Evolutionary conservation across 495 filamentous ascomycete species (phyloP).

Genomic region (Evernia prunastri): DNA sequence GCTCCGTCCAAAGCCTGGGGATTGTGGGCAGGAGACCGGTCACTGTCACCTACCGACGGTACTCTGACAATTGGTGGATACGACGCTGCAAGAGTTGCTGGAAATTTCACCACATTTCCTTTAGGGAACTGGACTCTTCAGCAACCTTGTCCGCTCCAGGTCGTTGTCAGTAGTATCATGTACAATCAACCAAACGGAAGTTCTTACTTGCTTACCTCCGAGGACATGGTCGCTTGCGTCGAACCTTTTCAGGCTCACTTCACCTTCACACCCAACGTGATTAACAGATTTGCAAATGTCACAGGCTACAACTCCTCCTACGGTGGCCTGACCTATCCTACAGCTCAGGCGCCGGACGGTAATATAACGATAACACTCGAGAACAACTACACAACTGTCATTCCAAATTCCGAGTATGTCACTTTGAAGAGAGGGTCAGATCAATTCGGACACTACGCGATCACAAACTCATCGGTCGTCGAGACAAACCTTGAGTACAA

Average conservation of each 20-base stretch:
- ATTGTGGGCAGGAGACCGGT: slow-evolving; percentile 6
- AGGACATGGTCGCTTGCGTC: slow-evolving; percentile 10
- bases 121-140: slow-evolving; percentile 1
- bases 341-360: not conserved
- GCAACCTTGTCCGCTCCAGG: not conserved
- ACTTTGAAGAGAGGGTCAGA: slow-evolving; percentile 3
- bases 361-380: slow-evolving; percentile 3
- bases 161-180: not conserved
- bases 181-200: not conserved
- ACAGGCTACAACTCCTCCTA: slow-evolving; percentile 1
- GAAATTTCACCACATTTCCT: slow-evolving; percentile 5
- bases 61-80: slow-evolving; percentile 6
- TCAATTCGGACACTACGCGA: not conserved
- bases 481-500: slow-evolving; percentile 1
- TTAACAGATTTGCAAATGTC: slow-evolving; percentile 5
- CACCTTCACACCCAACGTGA: slow-evolving; percentile 11
- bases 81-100: not conserved
- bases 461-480: slow-evolving; percentile 1
- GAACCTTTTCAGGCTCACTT: slow-evolving; percentile 7
- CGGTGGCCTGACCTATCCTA: not conserved
- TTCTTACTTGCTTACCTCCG: not conserved
- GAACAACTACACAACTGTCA: not conserved
- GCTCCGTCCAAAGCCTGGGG: slow-evolving; percentile 10
- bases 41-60: slow-evolving; percentile 10
- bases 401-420: not conserved